Evolutionary conservation across 495 filamentous ascomycete genomes (phyloP), one percentile per base, ranked within the genome.

Genomic region (Aspergillus mulundensis): DNA sequence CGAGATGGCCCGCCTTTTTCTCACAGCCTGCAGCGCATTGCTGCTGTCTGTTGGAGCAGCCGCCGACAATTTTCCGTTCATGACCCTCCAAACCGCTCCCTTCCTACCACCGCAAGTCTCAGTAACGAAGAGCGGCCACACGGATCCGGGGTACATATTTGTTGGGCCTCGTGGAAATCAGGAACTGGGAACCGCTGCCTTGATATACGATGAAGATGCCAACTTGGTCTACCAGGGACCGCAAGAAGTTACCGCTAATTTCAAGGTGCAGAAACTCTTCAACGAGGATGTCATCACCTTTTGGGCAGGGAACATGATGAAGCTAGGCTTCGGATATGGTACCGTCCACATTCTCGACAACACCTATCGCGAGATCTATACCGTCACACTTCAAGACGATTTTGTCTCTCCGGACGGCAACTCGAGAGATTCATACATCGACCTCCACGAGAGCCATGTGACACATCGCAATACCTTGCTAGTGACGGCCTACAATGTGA

Each of bases 401-500:
- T 68, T 72, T 14, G 50, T 67, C 39, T 66, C 68, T 0, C 67
- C 68, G 2, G 67, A 72, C 44, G 62, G 58, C 53, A 46, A 49
- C 5, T 23, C 47, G 46, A 60, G 59, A n/a, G 65, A 63, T 16
- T 72, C 66, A 0, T 72, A 70, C 53, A 69, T 70, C 46, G 74
- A 76, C 51, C 49, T 78, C 8, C 79, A 81, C 57, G 78, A 82
- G 62, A 76, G 77, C 25, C 70, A 67, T 18, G 64, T 80, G 41
- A 79, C 77, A 12, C 43, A 62, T 5, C 70, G 76, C 25, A 70
- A 79, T 53, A 84, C 81, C 0, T 65, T 81, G 25, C 65, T 83
- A 10, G 77, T 82, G 25, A 77, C 77, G n/a, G 74, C 79, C 12
- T 83, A 83, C 59, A 77, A 83, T 48, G 66, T 74, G 14, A 79